phyloP scores from a whole-genome alignment of 2,329 filamentous ascomycete species.

The Aspergillus viridinutans region DNA sequence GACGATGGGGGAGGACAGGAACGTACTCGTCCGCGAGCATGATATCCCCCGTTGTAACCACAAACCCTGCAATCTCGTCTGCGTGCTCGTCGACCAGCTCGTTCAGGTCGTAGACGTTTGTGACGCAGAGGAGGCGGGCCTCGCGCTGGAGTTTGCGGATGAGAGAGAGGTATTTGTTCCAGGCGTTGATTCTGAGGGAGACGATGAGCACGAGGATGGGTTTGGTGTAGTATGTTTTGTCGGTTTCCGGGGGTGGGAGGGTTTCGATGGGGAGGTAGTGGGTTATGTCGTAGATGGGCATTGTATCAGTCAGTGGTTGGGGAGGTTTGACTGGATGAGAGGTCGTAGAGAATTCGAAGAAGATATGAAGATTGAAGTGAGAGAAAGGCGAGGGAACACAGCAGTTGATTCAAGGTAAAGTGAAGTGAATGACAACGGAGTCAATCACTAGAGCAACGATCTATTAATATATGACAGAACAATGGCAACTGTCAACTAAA shows the following conservation, averaged over 20 bases:
- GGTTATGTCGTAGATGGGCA: not conserved
- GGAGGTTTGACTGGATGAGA: too few species aligned
- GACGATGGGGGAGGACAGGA: too few species aligned
- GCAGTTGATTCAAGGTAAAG: not conserved
- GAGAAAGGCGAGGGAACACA: not conserved
- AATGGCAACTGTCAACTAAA: conserved; percentile 16
- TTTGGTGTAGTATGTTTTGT: not conserved
- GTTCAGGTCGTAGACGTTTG: not conserved
- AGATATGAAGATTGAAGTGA: not conserved
- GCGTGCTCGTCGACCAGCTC: not conserved
- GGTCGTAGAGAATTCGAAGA: not conserved
- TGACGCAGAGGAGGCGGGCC: conserved; percentile 3
- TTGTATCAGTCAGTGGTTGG: too few species aligned
- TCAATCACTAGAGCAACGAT: not conserved
- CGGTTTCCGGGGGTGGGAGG: not conserved
- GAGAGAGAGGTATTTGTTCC: not conserved
- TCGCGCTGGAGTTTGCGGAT: conserved; percentile 8
- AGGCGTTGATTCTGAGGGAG: not conserved
- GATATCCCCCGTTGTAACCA: conserved; percentile 6
- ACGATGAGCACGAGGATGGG: not conserved
- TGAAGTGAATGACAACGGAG: not conserved
- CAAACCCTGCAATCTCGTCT: conserved; percentile 6
- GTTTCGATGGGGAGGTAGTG: not conserved
- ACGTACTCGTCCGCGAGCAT: conserved; percentile 2
- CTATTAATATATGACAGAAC: not conserved